A percentile compares a stretch with the other conserved stretches of the same genome.
Evolutionary conservation across 78 protist species (phyloP).

Genomic region (Isochrysis galbana): DNA sequence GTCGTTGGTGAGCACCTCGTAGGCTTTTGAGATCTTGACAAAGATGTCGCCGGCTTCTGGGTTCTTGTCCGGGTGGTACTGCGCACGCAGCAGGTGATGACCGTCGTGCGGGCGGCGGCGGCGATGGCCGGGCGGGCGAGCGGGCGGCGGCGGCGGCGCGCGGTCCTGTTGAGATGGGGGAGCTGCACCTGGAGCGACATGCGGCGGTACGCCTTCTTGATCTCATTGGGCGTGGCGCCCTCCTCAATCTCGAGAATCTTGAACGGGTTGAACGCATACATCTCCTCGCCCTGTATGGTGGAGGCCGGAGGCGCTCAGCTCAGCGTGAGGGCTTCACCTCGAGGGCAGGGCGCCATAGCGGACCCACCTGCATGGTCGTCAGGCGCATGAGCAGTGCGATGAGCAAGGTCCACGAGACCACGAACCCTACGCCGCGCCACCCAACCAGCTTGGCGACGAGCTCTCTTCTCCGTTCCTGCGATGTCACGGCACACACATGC

Average conservation of each 20-base stretch:
- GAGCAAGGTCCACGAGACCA: background rate
- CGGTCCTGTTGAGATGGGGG: too few species aligned
- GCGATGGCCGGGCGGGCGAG: too few species aligned
- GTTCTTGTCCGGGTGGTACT: conserved; percentile 43
- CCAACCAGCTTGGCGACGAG: background rate
- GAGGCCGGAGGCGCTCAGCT: background rate
- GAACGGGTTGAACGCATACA: conserved; percentile 36
- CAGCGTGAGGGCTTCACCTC: background rate
- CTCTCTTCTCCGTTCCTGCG: background rate
- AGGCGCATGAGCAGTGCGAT: background rate
- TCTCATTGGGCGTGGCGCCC: conserved; percentile 13
- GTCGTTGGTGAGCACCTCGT: conserved; percentile 53
- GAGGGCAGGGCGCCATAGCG: background rate
- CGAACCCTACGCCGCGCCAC: background rate
- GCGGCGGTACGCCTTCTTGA: conserved; percentile 53
- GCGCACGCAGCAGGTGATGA: too few species aligned
- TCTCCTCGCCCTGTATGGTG: background rate
- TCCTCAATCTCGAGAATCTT: conserved; percentile 25
- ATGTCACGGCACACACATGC: too few species aligned
- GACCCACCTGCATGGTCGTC: too few species aligned
- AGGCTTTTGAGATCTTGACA: conserved; percentile 45
- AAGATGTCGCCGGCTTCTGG: conserved; percentile 36
- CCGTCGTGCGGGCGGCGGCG: too few species aligned
- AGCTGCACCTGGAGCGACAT: conserved; percentile 25
- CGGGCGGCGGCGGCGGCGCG: background rate